These are phyloP conservation scores for Auricularia cornea DNA, from an alignment of 768 basidiomycete species.

Conservation along the genomic window DNA sequence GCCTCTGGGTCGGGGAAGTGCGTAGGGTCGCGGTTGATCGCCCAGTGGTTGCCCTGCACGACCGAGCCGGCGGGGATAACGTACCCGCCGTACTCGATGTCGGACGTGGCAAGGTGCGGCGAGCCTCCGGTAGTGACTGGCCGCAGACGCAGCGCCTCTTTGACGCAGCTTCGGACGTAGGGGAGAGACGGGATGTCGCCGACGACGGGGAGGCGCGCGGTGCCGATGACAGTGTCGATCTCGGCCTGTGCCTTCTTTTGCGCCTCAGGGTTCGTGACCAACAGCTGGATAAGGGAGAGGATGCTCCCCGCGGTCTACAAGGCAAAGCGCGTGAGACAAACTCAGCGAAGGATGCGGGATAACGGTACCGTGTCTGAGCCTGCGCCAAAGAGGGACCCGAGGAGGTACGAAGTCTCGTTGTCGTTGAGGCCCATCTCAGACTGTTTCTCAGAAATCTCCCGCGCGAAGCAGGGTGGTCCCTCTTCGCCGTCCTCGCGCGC, in stretches of 20 bases:
- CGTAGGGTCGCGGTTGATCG: conserved; percentile 47
- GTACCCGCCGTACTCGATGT: conserved; percentile 38
- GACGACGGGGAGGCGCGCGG: conserved; percentile 34
- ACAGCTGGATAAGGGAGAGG: conserved; percentile 48
- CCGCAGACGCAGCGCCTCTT: conserved; percentile 35
- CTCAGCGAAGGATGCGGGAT: background rate
- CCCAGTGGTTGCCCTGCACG: conserved; percentile 34
- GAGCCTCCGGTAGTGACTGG: conserved; percentile 36
- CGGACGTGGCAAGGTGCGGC: conserved; percentile 54
- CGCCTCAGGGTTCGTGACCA: conserved; percentile 45
- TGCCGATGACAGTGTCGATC: conserved; percentile 44
- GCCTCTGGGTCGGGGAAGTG: conserved; percentile 52
- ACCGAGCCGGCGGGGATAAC: conserved; percentile 33
- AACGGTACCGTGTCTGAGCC: conserved; percentile 49
- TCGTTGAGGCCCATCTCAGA: conserved; percentile 43
- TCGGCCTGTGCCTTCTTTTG: conserved; percentile 46
- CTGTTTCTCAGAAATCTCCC: conserved; percentile 51
- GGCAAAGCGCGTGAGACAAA: no score
- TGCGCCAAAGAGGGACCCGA: conserved; percentile 58
- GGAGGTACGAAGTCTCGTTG: conserved; percentile 53
- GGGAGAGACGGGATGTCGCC: conserved; percentile 29
- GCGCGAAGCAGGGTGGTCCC: conserved; percentile 38
- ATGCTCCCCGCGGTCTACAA: conserved; percentile 46
- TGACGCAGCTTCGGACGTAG: conserved; percentile 32
- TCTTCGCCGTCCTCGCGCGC: conserved; percentile 33